A percentile compares a stretch with the other conserved stretches of the same genome.
Evolutionary conservation across 495 filamentous ascomycete genomes (phyloP).

Genomic region (Aspergillus kassunensis): DNA sequence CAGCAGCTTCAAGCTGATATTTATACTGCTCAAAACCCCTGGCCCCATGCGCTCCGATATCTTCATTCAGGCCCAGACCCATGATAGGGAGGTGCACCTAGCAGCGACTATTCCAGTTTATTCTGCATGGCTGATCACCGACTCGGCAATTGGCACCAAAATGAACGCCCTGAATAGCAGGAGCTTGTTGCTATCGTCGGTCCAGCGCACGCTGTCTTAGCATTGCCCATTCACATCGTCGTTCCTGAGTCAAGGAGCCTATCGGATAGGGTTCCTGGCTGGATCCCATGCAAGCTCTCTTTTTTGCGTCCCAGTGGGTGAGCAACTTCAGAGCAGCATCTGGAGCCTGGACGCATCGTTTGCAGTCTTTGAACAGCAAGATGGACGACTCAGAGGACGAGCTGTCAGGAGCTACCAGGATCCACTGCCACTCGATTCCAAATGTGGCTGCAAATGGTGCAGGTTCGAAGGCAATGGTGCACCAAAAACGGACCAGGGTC

Average conservation of each 20-base stretch:
- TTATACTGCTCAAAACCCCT: neutral
- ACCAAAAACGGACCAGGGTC: neutral
- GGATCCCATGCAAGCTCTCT: neutral
- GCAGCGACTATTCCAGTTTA: neutral
- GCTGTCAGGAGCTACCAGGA: neutral
- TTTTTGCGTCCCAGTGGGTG: neutral
- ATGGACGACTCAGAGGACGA: neutral
- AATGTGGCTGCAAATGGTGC: conserved; percentile 15
- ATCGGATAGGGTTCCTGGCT: conserved; percentile 4
- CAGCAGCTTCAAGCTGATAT: neutral
- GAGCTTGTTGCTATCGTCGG: neutral
- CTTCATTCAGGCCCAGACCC: neutral
- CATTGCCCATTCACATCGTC: neutral
- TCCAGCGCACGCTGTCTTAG: neutral
- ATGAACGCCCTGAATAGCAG: conserved; percentile 2
- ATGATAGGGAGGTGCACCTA: neutral
- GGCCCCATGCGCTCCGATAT: neutral
- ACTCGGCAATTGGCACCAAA: neutral
- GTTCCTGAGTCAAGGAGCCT: conserved; percentile 6
- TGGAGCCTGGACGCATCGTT: neutral
- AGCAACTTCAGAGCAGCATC: neutral
- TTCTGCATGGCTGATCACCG: neutral
- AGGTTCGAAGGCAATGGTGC: neutral
- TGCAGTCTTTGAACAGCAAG: neutral
- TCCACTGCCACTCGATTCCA: conserved; percentile 1